A percentile compares a stretch with the other conserved stretches of the same genome.
These are phyloP conservation scores for Cynanchum wilfordii DNA, from an alignment of 257 asterid genomes.

Conservation along the genomic window DNA sequence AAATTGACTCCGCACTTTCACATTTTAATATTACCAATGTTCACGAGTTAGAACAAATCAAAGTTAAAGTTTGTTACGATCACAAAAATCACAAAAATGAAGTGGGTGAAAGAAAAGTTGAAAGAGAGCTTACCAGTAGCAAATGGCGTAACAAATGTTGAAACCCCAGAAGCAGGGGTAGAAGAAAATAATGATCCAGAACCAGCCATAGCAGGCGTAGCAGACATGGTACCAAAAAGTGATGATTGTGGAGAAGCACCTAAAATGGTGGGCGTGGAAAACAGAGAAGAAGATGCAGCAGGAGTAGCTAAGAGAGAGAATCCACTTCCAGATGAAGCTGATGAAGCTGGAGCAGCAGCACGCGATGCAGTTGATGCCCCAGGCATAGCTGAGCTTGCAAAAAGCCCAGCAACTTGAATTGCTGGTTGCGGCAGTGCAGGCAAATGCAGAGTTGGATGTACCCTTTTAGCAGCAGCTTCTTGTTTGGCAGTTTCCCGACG, in stretches of 20 bases:
- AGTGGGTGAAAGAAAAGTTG: neutral
- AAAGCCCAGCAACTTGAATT: slow-evolving; percentile 42
- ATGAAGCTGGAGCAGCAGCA: slow-evolving; percentile 28
- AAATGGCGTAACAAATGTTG: slow-evolving; percentile 61
- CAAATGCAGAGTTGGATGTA: slow-evolving; percentile 85
- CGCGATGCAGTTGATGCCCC: slow-evolving; percentile 47
- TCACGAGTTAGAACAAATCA: neutral
- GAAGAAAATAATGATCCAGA: slow-evolving; percentile 56
- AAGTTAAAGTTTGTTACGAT: neutral
- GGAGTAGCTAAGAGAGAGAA: slow-evolving; percentile 65
- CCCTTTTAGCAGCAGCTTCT: slow-evolving; percentile 97
- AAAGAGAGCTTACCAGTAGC: slow-evolving; percentile 49
- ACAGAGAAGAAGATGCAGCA: slow-evolving; percentile 50
- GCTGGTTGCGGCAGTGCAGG: slow-evolving; percentile 62
- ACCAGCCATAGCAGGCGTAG: slow-evolving; percentile 45
- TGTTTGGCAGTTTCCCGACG: slow-evolving; percentile 84
- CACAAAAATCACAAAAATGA: neutral
- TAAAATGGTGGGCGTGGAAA: slow-evolving; percentile 62
- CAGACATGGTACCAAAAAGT: slow-evolving; percentile 49
- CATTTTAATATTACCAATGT: neutral
- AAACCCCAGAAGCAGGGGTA: slow-evolving; percentile 62
- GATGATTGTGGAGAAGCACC: slow-evolving; percentile 66
- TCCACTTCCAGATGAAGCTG: slow-evolving; percentile 66
- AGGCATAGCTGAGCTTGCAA: slow-evolving; percentile 51
- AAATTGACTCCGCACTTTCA: neutral